A percentile compares a stretch with the other conserved stretches of the same genome.
Conservation (phyloP, 768 basidiomycete species). For the Artomyces pyxidatus region DNA sequence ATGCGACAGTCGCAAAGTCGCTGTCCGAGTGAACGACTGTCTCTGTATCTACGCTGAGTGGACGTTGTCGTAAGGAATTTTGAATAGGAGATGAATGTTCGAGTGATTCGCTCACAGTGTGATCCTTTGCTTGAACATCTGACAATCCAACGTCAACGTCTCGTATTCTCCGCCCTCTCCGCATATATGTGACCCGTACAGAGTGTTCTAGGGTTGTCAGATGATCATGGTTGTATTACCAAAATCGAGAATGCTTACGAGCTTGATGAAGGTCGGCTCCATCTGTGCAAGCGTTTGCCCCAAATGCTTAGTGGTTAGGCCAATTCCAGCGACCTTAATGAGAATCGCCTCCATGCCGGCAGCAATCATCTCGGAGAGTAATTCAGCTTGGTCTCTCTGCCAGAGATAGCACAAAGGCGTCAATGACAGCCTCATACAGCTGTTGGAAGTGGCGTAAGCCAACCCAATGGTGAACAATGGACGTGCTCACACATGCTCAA, state of each 20-base stretch:
- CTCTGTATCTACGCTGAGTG: conserved; percentile 50
- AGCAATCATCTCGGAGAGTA: conserved; percentile 81
- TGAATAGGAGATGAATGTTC: neutral
- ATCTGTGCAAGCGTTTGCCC: conserved; percentile 70
- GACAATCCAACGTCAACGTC: conserved; percentile 83
- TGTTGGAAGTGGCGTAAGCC: conserved; percentile 22
- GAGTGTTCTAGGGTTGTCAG: conserved; percentile 43
- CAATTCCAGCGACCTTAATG: conserved; percentile 95
- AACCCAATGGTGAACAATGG: neutral
- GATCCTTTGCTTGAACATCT: conserved; percentile 77
- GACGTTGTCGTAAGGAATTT: neutral
- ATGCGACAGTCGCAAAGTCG: conserved; percentile 87
- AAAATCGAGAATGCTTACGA: conserved; percentile 39
- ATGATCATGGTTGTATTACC: neutral
- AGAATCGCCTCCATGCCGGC: conserved; percentile 74
- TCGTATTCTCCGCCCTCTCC: conserved; percentile 99
- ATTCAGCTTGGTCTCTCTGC: conserved; percentile 84
- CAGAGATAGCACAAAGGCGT: conserved; percentile 85
- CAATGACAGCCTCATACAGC: conserved; percentile 73
- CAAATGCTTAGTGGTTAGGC: conserved; percentile 69
- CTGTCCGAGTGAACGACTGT: conserved; percentile 72
- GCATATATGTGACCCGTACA: conserved; percentile 89
- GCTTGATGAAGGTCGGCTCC: conserved; percentile 58
- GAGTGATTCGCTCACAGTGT: conserved; percentile 41
- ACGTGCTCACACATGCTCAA: conserved; percentile 88